Evolutionary conservation across 345 rosid species (phyloP).

Genomic region (Bretschneidera sinensis): DNA sequence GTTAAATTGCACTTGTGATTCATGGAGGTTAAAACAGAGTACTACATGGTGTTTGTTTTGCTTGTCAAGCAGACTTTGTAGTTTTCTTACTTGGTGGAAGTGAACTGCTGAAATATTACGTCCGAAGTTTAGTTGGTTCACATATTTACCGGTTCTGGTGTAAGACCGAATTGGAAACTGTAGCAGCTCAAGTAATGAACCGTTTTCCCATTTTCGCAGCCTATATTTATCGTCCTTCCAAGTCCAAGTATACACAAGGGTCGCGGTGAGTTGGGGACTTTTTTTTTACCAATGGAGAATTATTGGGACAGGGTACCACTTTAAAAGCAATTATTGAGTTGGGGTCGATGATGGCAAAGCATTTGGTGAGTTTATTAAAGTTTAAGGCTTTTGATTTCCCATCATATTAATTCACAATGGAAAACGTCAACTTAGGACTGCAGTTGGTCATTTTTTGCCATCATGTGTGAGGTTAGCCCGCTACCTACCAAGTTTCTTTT

Average conservation of each 20-base stretch:
- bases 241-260: too few relatives aligned
- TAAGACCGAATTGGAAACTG: too few relatives aligned
- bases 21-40: too few relatives aligned
- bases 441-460: not conserved
- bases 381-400: not conserved
- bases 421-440: not conserved
- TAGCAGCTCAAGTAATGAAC: not conserved
- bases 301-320: too few relatives aligned
- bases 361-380: not conserved
- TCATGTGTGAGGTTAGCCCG: not conserved
- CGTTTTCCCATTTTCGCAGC: not conserved
- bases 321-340: too few relatives aligned
- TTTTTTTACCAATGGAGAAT: too few relatives aligned
- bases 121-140: too few relatives aligned
- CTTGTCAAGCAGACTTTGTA: not conserved
- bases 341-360: too few relatives aligned
- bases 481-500: not conserved
- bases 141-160: too few relatives aligned
- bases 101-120: too few relatives aligned
- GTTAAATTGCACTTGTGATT: not conserved
- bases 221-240: too few relatives aligned
- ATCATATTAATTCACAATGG: not conserved
- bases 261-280: too few relatives aligned
- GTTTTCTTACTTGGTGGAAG: not conserved
- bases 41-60: not conserved